A percentile compares a stretch with the other conserved stretches of the same genome.
Conservation (phyloP, 331 rosid species). For the Acacia pycnantha region DNA sequence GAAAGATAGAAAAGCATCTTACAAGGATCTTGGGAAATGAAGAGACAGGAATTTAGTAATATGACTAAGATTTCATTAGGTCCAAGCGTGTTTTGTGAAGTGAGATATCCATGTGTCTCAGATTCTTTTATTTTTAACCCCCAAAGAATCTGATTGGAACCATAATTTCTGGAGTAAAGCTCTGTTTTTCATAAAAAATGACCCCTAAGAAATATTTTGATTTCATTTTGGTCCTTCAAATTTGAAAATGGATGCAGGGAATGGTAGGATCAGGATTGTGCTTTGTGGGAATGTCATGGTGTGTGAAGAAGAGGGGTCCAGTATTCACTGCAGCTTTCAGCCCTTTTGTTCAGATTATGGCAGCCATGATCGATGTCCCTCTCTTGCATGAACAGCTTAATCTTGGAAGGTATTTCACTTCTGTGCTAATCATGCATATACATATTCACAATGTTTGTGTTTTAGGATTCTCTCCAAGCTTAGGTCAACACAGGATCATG, state of each 20-base stretch:
- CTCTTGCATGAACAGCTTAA: constrained; percentile 68
- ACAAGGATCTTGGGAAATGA: neutral
- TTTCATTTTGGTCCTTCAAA: neutral
- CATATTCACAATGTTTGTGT: neutral
- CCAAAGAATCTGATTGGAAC: neutral
- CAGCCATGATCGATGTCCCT: constrained; percentile 77
- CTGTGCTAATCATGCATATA: neutral
- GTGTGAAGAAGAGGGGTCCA: constrained; percentile 92
- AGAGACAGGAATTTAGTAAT: neutral
- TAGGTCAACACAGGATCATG: neutral
- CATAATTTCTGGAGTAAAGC: neutral
- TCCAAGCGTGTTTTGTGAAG: neutral
- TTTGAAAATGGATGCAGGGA: constrained; percentile 47
- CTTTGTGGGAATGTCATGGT: constrained; percentile 92
- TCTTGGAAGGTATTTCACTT: constrained; percentile 65
- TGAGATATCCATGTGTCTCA: neutral
- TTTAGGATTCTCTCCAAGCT: neutral
- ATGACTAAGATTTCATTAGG: neutral
- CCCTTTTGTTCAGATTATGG: constrained; percentile 82
- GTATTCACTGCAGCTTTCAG: constrained; percentile 91
- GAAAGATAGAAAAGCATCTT: neutral
- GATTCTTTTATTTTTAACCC: neutral
- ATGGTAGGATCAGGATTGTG: constrained; percentile 85
- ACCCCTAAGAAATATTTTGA: neutral
- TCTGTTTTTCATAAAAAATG: neutral